These are phyloP conservation scores for Pseudocercospora pini-densiflorae DNA, from an alignment of 2,329 filamentous ascomycete species.

Conservation along the genomic window DNA sequence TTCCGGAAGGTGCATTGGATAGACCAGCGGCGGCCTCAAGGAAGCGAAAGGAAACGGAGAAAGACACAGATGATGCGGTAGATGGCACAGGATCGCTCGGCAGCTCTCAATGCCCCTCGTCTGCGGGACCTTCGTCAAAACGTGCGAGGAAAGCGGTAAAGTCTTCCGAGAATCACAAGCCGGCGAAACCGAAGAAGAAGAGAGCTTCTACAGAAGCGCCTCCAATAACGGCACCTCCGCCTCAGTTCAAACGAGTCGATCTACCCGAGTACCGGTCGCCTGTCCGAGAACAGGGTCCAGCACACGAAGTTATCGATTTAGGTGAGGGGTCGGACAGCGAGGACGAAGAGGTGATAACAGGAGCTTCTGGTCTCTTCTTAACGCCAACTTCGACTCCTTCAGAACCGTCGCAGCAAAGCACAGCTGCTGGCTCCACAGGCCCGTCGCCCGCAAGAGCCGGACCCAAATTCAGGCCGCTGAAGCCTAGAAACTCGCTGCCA, in stretches of 20 bases:
- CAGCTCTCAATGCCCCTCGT: background rate
- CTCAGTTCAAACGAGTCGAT: conserved; percentile 13
- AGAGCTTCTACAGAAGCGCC: background rate
- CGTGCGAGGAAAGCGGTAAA: background rate
- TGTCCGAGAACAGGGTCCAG: background rate
- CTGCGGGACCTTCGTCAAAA: background rate
- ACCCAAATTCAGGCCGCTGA: conserved; percentile 5
- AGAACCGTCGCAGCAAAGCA: background rate
- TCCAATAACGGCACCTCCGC: background rate
- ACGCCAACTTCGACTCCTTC: background rate
- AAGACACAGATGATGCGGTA: conserved; percentile 46
- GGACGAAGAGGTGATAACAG: background rate
- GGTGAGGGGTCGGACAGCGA: conserved; percentile 14
- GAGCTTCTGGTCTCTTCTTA: background rate
- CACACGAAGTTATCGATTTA: conserved; percentile 14
- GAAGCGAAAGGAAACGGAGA: conserved; percentile 47
- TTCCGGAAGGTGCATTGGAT: conserved; percentile 31
- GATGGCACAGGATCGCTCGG: conserved; percentile 17
- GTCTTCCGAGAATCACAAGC: no score
- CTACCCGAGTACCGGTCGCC: conserved; percentile 2
- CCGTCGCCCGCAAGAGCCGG: background rate
- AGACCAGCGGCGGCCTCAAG: conserved; percentile 8
- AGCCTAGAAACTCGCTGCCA: background rate
- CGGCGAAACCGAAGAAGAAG: conserved; percentile 4
- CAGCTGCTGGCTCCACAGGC: background rate